phyloP scores from a whole-genome alignment of 352 stramenopile species.

The Phytophthora kernoviae region DNA sequence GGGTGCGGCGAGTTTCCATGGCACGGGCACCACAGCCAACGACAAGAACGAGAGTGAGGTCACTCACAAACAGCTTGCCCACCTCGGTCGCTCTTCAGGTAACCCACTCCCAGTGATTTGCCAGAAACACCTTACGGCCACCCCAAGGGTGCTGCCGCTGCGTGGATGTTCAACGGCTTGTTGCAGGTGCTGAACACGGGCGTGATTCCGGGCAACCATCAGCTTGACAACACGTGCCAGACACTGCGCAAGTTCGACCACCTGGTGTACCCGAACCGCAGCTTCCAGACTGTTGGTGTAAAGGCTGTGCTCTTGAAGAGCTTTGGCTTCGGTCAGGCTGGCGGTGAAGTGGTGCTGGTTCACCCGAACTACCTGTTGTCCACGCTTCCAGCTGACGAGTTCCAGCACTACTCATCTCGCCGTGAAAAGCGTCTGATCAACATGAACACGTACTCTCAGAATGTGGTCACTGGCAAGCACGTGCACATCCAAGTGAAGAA shows the following conservation, averaged over 20 bases:
- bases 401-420: constrained; percentile 62
- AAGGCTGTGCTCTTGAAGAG: constrained; percentile 86
- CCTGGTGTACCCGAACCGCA: constrained; percentile 84
- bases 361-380: constrained; percentile 78
- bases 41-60: constrained; percentile 91
- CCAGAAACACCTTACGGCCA: constrained; percentile 87
- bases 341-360: constrained; percentile 75
- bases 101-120: constrained; percentile 81
- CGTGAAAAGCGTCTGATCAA: constrained; percentile 65
- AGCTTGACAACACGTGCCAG: constrained; percentile 81
- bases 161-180: constrained; percentile 86
- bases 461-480: constrained; percentile 79
- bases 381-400: constrained; percentile 48
- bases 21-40: constrained; percentile 85
- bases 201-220: constrained; percentile 80
- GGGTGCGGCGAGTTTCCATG: constrained; percentile 84
- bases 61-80: constrained; percentile 82
- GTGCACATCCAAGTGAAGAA: constrained; percentile 84
- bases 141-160: constrained; percentile 79
- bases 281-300: constrained; percentile 75
- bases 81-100: constrained; percentile 73
- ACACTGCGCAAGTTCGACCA: constrained; percentile 76
- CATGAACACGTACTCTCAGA: constrained; percentile 81
- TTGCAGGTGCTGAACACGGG: constrained; percentile 81
- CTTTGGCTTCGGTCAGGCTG: constrained; percentile 84